Conservation (phyloP, 176 grass and related monocot species). For the Tuctoria greenei region DNA sequence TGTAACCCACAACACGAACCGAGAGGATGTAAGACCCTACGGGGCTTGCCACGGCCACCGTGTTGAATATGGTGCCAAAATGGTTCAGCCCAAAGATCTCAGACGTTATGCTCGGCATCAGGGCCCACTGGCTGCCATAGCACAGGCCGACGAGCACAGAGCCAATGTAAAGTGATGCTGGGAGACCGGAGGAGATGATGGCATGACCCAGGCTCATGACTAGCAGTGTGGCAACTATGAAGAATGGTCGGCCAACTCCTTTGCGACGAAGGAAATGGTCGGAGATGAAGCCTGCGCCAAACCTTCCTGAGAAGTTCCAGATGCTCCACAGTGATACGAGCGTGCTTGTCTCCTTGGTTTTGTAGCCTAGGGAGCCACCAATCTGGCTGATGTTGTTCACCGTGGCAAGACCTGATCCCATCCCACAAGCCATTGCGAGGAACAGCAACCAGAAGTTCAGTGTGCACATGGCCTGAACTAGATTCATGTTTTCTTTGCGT, state of each 20-base stretch:
- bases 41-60: conserved; percentile 63
- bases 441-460: conserved; percentile 72
- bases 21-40: conserved; percentile 72
- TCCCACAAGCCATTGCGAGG: conserved; percentile 64
- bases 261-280: conserved; percentile 51
- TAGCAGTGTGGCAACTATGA: conserved; percentile 47
- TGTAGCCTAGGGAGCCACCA: conserved; percentile 64
- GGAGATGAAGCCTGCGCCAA: conserved; percentile 53
- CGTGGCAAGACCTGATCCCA: conserved; percentile 72
- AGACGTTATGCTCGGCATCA: conserved; percentile 78
- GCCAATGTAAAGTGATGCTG: conserved; percentile 53
- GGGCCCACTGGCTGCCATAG: conserved; percentile 67
- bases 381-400: conserved; percentile 92
- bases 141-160: conserved; percentile 66
- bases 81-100: conserved; percentile 69
- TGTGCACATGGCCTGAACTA: conserved; percentile 56
- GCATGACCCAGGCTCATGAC: conserved; percentile 56
- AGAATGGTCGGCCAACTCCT: conserved; percentile 53
- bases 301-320: conserved; percentile 75
- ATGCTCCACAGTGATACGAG: conserved; percentile 74
- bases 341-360: conserved; percentile 48
- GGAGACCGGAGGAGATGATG: conserved; percentile 57
- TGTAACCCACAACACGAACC: conserved; percentile 62
- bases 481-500: conserved; percentile 45
- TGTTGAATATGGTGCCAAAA: conserved; percentile 77